Percentiles rank a stretch among this genome's conserved stretches.
Evolutionary conservation across 495 filamentous ascomycete genomes (phyloP).

Genomic region (Penicillium ochrochloron): DNA sequence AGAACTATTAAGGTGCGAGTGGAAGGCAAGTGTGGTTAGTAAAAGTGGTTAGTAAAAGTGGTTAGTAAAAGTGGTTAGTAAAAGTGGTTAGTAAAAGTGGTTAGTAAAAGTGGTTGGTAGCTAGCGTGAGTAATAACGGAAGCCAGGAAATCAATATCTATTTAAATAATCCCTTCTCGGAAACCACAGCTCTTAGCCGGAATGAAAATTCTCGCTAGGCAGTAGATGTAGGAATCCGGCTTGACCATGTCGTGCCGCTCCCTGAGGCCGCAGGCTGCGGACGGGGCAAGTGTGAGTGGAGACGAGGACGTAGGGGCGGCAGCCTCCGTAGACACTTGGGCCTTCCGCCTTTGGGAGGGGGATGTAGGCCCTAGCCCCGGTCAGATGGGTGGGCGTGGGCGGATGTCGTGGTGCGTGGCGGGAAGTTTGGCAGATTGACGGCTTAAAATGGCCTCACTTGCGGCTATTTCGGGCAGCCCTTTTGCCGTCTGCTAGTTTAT

Average conservation of each 20-base stretch:
- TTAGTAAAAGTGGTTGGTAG: conserved; percentile 5
- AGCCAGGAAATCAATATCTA: conserved; percentile 9
- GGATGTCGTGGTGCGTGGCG: conserved; percentile 8
- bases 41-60: no score
- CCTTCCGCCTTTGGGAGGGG: no score
- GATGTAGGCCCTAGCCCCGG: no score
- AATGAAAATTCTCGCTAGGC: conserved; percentile 5
- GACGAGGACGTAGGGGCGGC: conserved; percentile 2
- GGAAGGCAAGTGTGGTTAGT: no score
- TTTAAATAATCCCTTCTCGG: conserved; percentile 16
- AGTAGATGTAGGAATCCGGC: conserved; percentile 13
- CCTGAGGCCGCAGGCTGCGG: conserved; percentile 10
- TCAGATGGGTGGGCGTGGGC: background rate
- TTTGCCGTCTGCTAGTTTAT: conserved; percentile 28
- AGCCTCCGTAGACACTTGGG: no score
- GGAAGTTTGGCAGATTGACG: conserved; percentile 17
- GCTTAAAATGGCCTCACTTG: conserved; percentile 28
- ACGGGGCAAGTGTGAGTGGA: conserved; percentile 2
- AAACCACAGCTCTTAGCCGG: conserved; percentile 9
- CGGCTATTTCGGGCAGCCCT: conserved; percentile 25
- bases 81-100: no score
- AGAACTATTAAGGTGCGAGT: conserved; percentile 12
- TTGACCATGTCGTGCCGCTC: conserved; percentile 2
- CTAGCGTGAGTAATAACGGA: conserved; percentile 10
- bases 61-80: no score